phyloP scores from a whole-genome alignment of 2,329 filamentous ascomycete species.

The Falciphora oryzae region DNA sequence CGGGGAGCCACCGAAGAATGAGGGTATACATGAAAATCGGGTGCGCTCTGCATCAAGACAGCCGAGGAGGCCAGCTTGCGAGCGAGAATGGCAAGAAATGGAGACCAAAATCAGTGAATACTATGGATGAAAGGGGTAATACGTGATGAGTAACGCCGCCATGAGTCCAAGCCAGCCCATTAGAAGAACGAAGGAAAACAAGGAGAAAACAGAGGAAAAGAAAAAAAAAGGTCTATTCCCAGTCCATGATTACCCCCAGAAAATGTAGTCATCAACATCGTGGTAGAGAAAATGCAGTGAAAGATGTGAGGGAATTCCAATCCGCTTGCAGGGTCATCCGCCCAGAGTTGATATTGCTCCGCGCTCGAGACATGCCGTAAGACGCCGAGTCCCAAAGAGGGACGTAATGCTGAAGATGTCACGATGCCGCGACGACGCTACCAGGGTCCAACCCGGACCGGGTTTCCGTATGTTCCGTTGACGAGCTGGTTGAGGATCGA shows the following conservation, averaged over 20 bases:
- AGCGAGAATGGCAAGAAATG: neutral
- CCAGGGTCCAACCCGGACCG: slow-evolving; percentile 59
- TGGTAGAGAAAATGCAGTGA: slow-evolving; percentile 6
- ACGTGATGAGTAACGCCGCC: neutral
- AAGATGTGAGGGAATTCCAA: slow-evolving; percentile 9
- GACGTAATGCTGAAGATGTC: slow-evolving; percentile 6
- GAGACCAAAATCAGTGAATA: neutral
- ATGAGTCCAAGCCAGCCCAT: neutral
- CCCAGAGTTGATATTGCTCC: neutral
- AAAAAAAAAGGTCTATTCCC: slow-evolving; percentile 5
- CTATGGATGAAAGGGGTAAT: neutral
- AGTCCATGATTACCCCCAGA: neutral
- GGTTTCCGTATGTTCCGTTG: slow-evolving; percentile 52
- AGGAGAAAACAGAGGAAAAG: slow-evolving; percentile 1
- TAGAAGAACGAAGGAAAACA: neutral
- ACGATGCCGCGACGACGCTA: slow-evolving; percentile 26
- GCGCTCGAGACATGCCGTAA: neutral
- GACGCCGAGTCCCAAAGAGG: slow-evolving; percentile 1
- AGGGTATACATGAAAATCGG: neutral
- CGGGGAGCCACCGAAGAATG: neutral
- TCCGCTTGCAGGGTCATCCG: neutral
- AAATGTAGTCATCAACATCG: neutral
- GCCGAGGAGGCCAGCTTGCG: too few relatives aligned
- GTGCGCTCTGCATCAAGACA: neutral
- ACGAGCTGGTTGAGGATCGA: slow-evolving; percentile 60